Evolutionary conservation across 2,329 filamentous ascomycete species (phyloP), one percentile per base, ranked within the genome.

Genomic region (Colletotrichum camelliae): DNA sequence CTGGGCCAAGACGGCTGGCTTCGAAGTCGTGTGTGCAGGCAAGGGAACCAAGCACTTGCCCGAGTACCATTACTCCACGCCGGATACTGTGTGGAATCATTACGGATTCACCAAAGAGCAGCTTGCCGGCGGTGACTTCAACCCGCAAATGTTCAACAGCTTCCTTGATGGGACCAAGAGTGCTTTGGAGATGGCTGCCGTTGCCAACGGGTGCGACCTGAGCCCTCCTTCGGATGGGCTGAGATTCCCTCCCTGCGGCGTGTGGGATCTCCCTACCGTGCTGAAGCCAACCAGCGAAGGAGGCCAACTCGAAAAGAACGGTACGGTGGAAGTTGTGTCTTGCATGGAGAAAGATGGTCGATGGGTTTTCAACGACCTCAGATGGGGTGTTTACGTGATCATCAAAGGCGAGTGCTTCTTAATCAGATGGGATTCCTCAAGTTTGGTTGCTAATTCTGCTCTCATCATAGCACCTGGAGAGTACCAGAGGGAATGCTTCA

Each of bases 151-250:
- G 85, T 88, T 88, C 83, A 88, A 88, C 77, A 86, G 84, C 0
- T 88, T 87, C 80, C 80, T 88, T 4, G 86, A 88, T 72, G 87
- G 87, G n/a, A 88, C 87, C 8, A 88, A 88, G 77, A 85, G 83
- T 2, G 85, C 86, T 1, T 79, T 88, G 7, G 86, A 88, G 78
- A 88, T 88, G 87, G 85, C 86, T 6, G 87, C 87, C 15, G 86
- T 88, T 1, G 83, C 87, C 7, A 88, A 88, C 70, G 85, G 85
- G 16, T 87, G 86, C 77, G 83, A 85, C 74, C 80, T 88, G 27
- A 82, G 78, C 10, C 85, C 86, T 15, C 86, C 86, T 0, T 81
- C 81, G 7, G 78, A 84, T 39, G 86, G 86, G 12, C 80, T 88
- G 7, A 79, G 82, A 13, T 88, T 88, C 72, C 86, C 87, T 10